Base-by-base conservation (phyloP, 192 early-diverging fungal species). In the Piromyces sp. region DNA sequence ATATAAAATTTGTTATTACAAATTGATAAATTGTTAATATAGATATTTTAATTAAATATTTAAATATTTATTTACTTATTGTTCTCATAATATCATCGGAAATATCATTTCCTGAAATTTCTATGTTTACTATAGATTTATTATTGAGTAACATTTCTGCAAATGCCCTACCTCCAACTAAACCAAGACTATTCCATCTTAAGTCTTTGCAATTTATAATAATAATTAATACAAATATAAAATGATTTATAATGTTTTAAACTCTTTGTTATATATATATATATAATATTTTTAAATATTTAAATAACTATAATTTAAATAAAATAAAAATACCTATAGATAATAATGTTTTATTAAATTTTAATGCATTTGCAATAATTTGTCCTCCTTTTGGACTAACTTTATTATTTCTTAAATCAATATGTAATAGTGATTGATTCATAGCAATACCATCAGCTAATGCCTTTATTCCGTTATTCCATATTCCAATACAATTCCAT, bases 401-500 rank as follows among this genome's bases (percentile, higher is more conserved):
- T 81, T 89, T 90, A 84, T 90, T 90, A 83, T 91, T 91, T n/a
- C 90, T 80, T 38, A 91, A 82, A 82, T 91, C 90, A 33, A 91
- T 83, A 15, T 86, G 81, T 79, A 85, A 81, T 36, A 91, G 78
- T 0, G 83, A 84, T 80, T 88, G 84, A 81, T 91, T 91, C 80
- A 90, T 84, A 22, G 87, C 80, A 2, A 91, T 82, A 26, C 88
- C 89, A 81, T 91, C 90, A 11, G 87, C 87, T 6, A 91, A 29
- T 9, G 89, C 86, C 38, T 85, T 85, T 13, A 89, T 68, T 30
- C 89, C 89, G 28, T 85, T 82, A 37, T 91, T 88, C 90, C 90
- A 91, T 78, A 91, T 88, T 5, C 90, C 90, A 29, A 91, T 85
- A 85, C 89, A 90, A 82, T 91, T 91, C 90, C 90, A 91, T 83